phyloP scores from a whole-genome alignment of 805 yeast species.

The Cyberlindnera japonica region DNA sequence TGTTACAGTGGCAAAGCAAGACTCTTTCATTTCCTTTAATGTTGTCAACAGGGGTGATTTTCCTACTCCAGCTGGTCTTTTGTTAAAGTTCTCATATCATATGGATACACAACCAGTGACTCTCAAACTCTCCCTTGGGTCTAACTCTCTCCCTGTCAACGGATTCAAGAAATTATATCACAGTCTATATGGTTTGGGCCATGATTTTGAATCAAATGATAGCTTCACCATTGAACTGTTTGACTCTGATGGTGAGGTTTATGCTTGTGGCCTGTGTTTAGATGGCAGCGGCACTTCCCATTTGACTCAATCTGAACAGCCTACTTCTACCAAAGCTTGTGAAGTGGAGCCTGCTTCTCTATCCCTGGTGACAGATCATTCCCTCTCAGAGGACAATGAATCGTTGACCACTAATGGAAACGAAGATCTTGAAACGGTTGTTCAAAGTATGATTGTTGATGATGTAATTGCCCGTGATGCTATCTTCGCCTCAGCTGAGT shows the following conservation, averaged over 20 bases:
- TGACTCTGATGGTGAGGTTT: conserved; percentile 1
- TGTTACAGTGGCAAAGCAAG: conserved; percentile 6
- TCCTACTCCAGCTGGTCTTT: conserved; percentile 6
- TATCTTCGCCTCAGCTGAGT: not conserved
- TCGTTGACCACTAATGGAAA: not conserved
- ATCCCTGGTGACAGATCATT: no score
- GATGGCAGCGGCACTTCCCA: conserved; percentile 3
- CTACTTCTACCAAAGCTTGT: not conserved
- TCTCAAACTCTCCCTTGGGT: conserved; percentile 5
- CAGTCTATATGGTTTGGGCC: conserved; percentile 1
- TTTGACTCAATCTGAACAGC: not conserved
- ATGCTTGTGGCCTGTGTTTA: conserved; percentile 2
- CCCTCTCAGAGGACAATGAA: no score
- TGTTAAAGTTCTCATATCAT: conserved; percentile 3
- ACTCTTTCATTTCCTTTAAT: conserved; percentile 5
- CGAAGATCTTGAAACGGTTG: not conserved
- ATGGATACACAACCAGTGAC: not conserved
- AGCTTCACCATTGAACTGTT: conserved; percentile 4
- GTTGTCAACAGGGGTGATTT: conserved; percentile 6
- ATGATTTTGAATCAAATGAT: not conserved
- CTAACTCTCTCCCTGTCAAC: not conserved
- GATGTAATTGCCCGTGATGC: no score
- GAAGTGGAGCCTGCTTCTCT: not conserved
- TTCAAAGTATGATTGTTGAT: not conserved
- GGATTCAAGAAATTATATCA: conserved; percentile 10